Conservation (phyloP, 2,329 filamentous ascomycete species). For the Talaromyces sp. region DNA sequence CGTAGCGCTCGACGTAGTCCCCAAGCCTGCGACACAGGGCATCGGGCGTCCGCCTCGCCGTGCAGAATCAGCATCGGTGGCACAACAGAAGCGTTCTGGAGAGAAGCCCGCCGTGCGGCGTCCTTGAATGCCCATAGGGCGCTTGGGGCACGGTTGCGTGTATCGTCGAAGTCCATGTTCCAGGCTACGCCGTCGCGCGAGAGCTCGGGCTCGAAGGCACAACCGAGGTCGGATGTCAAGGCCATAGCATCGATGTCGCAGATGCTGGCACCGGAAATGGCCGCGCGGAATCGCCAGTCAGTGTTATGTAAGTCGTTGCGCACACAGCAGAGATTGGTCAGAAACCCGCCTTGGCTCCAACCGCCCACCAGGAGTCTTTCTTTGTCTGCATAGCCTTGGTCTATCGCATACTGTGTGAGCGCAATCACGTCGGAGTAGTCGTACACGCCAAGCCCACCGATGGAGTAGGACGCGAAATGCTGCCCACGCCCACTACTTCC, state of each 20-base stretch:
- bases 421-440: slow-evolving; percentile 21
- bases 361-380: slow-evolving; percentile 18
- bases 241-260: slow-evolving; percentile 20
- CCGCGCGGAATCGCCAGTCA: slow-evolving; percentile 20
- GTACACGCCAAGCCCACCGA: slow-evolving; percentile 18
- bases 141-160: slow-evolving; percentile 10
- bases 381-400: slow-evolving; percentile 19
- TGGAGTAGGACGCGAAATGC: slow-evolving; percentile 18
- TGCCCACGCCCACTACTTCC: slow-evolving; percentile 22
- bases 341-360: slow-evolving; percentile 21
- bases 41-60: slow-evolving; percentile 19
- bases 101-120: background rate
- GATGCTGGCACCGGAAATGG: slow-evolving; percentile 17
- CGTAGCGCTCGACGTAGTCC: slow-evolving; percentile 17
- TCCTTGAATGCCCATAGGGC: slow-evolving; percentile 20
- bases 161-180: slow-evolving; percentile 17
- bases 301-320: slow-evolving; percentile 12
- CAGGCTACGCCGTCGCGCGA: slow-evolving; percentile 18
- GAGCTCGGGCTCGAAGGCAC: slow-evolving; percentile 18
- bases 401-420: slow-evolving; percentile 19
- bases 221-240: slow-evolving; percentile 18
- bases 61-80: slow-evolving; percentile 22
- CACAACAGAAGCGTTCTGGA: slow-evolving; percentile 7
- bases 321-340: slow-evolving; percentile 17
- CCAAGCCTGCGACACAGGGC: slow-evolving; percentile 20